Evolutionary conservation across 2,329 filamentous ascomycete genomes (phyloP), one percentile per base, ranked within the genome.

Genomic region (Aspergillus novoparasiticus): DNA sequence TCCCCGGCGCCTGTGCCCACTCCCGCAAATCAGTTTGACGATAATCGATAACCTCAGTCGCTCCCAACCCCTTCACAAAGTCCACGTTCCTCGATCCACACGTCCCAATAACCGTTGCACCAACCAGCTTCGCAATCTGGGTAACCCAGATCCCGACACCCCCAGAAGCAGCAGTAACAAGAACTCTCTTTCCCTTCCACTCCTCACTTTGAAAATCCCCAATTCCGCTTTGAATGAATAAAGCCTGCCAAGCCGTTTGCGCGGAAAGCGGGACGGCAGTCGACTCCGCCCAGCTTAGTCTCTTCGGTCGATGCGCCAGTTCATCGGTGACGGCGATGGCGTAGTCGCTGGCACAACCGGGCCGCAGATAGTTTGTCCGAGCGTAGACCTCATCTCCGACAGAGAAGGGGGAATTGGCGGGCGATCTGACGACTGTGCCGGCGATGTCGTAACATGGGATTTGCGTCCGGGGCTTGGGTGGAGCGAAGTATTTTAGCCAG

Each of bases 91-190:
- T 67, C 1, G 75, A 56, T 3, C 79, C 76, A 63, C 76, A 79
- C 1, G 78, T 79, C 28, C 73, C 81, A 11, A 81, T 68, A 5
- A 83, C 79, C 45, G 77, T 69, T 2, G 74, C 73, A 1, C 81
- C 71, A 0, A 64, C 39, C 23, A 71, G 12, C 6, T 23, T 55
- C 6, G 62, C 71, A 26, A 73, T 12, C 59, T 82, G 81, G 56
- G 81, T 72, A 28, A 76, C 71, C 81, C 80, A 83, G 36, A 77
- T 71, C 4, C 82, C 82, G 1, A 82, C 79, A 4, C 76, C 75
- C 4, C 82, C 81, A 5, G 80, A 78, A 1, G 81, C 81, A 54
- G 75, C 82, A 5, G 78, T 82, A 16, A 84, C 71, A 12, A 82
- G 73, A 5, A 84, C 70, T n/a, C 75, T 68, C 68, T 80, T 81